Base-by-base conservation (phyloP, 805 yeast genomes). In the Nakazawaea holstii region DNA sequence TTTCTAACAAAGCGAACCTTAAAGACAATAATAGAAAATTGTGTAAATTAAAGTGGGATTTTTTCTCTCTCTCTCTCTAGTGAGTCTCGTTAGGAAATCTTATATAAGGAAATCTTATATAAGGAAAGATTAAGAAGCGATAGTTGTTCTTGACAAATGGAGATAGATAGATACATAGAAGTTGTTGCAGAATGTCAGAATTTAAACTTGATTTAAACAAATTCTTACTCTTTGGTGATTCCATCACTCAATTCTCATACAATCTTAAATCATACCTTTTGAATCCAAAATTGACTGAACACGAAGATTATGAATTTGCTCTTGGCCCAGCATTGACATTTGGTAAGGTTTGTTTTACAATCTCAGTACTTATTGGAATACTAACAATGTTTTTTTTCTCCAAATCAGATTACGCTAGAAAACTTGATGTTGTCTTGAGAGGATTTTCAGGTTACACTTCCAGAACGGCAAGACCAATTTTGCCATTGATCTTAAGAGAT, bases 361-460 rank as follows among this genome's bases (percentile, higher is more conserved):
- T n/a, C n/a, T n/a, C n/a, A n/a, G n/a, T n/a, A n/a, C n/a, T n/a
- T n/a, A n/a, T n/a, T n/a, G n/a, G n/a, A n/a, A n/a, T n/a, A n/a
- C 26, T 20, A 33, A 39, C 20, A 27, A 11, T n/a, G n/a, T n/a
- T n/a, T n/a, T n/a, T n/a, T n/a, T 8, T 13, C 11, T 8, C 6
- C 30, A 9, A 20, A 11, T 30, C 33, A 36, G 36, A 45, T 15
- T 86, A 87, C 59, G 62, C 70, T 1, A 71, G 96, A 39, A 77
- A 72, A 57, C 55, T 87, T 40, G 91, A 87, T 53, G 68, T 91
- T 3, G 57, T 89, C 1, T 80, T 77, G 36, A 69, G 96, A 49
- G 97, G 97, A 0, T 87, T 68, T 57, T 59, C 80, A 1, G 97
- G 97, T 0, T 90, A 87, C 66, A 87, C 74, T 54, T 65, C 89